Evolutionary conservation across 495 filamentous ascomycete species (phyloP), one percentile per base, ranked within the genome.

Genomic region (Sabuloglossum arenarium): DNA sequence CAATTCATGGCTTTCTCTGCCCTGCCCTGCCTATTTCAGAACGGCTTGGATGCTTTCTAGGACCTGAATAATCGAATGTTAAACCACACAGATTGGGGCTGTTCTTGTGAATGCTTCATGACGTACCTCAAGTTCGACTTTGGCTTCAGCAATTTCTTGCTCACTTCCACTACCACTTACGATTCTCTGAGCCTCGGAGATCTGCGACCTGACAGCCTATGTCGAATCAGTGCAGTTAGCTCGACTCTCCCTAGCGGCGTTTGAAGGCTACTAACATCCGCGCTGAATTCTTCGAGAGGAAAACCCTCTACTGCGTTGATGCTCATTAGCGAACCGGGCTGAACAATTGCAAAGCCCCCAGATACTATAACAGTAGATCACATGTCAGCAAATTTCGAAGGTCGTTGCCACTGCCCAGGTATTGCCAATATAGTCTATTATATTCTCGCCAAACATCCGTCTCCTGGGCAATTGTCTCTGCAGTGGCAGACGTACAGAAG

Each of bases 301-400:
- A 78, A 97, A 29, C 85, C 91, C 75, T 98, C 91, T 59, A 94
- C 85, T 61, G 91, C 89, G 69, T 96, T 97, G 75, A 99, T 91
- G 80, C 85, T 96, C 68, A 99, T 74, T 68, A 81, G 73, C 34
- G 90, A 96, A 75, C 86, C 81, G 61, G 91, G 91, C 74, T 97
- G 93, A 45, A 99, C 88, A 65, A 94, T 80, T 61, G 91, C 91
- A 65, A 97, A 99, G 49, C 91, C 91, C 65, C 91, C 91, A 61
- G 91, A 94, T 51, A 97, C 90, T 97, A 61, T 29, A 14, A 51
- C 10, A 29, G 25, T 21, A 29, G 24, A 2, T 3, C 45, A 23
- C 6, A 16, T 9, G 28, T 51, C 12, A 51, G 47, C 12, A 51
- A 27, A 10, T 51, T 19, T 23, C 11, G 6, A 51, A 24, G 14